A percentile compares a stretch with the other conserved stretches of the same genome.
Conservation (phyloP, 352 stramenopile genomes). For the Peronospora destructor region DNA sequence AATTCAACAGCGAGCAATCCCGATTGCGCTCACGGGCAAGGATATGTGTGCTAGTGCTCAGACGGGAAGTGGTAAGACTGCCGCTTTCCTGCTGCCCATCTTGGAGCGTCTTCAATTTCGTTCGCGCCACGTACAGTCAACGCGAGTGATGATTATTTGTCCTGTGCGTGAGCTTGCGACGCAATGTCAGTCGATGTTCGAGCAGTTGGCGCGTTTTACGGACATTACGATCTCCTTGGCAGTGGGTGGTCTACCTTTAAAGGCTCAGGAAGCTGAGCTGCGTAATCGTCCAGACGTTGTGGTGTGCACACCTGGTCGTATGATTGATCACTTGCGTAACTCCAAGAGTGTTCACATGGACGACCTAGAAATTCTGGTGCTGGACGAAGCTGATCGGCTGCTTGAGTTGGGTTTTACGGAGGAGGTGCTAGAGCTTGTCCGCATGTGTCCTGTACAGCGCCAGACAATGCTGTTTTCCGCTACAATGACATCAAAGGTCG, state of each 20-base stretch:
- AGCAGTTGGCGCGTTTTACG: constrained; percentile 92
- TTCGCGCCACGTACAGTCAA: constrained; percentile 77
- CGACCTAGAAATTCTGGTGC: constrained; percentile 96
- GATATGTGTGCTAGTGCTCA: constrained; percentile 97
- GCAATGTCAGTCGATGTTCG: constrained; percentile 93
- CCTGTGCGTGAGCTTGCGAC: constrained; percentile 96
- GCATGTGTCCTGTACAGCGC: constrained; percentile 89
- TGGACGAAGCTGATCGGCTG: constrained; percentile 92
- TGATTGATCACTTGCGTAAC: constrained; percentile 98
- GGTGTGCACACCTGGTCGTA: constrained; percentile 95
- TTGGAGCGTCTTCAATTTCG: constrained; percentile 95
- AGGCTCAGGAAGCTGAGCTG: constrained; percentile 93
- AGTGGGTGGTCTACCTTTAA: constrained; percentile 89
- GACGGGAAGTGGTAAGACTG: constrained; percentile 97
- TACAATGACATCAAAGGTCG: constrained; percentile 96
- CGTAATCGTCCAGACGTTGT: constrained; percentile 94
- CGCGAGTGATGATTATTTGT: constrained; percentile 94
- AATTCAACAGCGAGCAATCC: constrained; percentile 91
- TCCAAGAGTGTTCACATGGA: constrained; percentile 95
- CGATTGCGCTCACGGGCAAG: constrained; percentile 90
- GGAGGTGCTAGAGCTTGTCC: constrained; percentile 94
- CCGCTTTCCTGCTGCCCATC: constrained; percentile 96
- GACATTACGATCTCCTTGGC: constrained; percentile 90
- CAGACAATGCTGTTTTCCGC: constrained; percentile 99
- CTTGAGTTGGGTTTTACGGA: constrained; percentile 98